Conservation (phyloP, 2,329 filamentous ascomycete species). For the Tricladium varicosporioides region DNA sequence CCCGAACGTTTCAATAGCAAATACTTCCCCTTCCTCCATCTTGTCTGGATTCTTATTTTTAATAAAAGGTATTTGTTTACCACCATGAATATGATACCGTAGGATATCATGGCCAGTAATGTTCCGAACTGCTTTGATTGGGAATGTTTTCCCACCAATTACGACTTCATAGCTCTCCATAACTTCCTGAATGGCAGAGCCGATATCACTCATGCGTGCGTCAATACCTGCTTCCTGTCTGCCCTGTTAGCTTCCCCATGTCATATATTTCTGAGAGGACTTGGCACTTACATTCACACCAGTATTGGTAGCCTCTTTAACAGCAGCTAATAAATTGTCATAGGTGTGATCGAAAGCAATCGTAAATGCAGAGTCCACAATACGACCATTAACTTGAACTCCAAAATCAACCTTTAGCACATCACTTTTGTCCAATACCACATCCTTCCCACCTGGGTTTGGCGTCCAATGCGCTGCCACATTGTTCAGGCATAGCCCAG, state of each 20-base stretch:
- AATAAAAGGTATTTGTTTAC: conserved; percentile 90
- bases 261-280: conserved; percentile 45
- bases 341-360: conserved; percentile 67
- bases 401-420: conserved; percentile 75
- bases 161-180: conserved; percentile 63
- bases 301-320: conserved; percentile 69
- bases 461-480: conserved; percentile 85
- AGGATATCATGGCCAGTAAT: conserved; percentile 77
- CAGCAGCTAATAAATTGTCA: conserved; percentile 64
- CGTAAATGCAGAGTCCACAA: conserved; percentile 71
- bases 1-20: conserved; percentile 94
- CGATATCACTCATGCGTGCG: conserved; percentile 70
- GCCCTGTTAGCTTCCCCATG: conserved; percentile 47
- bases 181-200: conserved; percentile 55
- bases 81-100: conserved; percentile 86
- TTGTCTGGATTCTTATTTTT: conserved; percentile 85
- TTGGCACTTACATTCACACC: conserved; percentile 56
- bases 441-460: conserved; percentile 78
- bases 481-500: conserved; percentile 79
- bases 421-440: conserved; percentile 55
- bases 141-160: conserved; percentile 49
- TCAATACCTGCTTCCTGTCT: conserved; percentile 79
- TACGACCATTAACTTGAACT: conserved; percentile 67
- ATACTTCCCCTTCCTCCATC: conserved; percentile 96
- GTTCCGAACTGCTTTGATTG: conserved; percentile 53